These are phyloP conservation scores for Panicum virgatum DNA, from an alignment of 202 grass and related monocot genomes.

Conservation along the genomic window DNA sequence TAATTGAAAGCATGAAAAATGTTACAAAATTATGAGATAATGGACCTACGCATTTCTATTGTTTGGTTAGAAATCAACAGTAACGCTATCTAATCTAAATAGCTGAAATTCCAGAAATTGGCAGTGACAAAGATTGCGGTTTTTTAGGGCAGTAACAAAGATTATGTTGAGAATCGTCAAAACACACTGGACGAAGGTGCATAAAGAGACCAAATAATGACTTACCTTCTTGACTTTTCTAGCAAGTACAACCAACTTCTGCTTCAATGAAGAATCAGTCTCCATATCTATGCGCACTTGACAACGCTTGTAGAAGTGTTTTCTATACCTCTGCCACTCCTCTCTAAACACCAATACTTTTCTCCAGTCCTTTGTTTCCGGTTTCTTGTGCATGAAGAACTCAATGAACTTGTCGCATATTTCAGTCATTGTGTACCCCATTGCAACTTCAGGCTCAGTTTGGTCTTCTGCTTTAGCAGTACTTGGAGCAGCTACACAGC, in stretches of 20 bases:
- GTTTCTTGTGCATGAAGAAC: conserved; percentile 79
- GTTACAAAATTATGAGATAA: conserved; percentile 7
- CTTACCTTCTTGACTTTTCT: conserved; percentile 90
- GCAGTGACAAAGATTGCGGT: neutral
- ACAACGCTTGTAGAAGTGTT: conserved; percentile 58
- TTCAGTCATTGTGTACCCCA: conserved; percentile 86
- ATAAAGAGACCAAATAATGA: conserved; percentile 33
- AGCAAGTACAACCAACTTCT: conserved; percentile 77
- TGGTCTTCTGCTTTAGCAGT: conserved; percentile 43
- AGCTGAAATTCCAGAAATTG: neutral
- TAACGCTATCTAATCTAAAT: conserved; percentile 1
- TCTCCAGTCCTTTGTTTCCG: conserved; percentile 90
- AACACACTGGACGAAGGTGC: conserved; percentile 1
- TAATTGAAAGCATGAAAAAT: conserved; percentile 20
- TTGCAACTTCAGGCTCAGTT: conserved; percentile 53
- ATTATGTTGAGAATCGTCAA: neutral
- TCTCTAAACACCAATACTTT: conserved; percentile 88
- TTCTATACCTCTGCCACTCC: conserved; percentile 80
- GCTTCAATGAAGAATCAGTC: conserved; percentile 53
- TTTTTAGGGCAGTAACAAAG: neutral
- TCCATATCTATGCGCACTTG: conserved; percentile 57
- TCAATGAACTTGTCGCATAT: conserved; percentile 88
- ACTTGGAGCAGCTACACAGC: conserved; percentile 33
- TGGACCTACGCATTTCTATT: neutral
- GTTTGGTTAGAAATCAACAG: neutral